These are phyloP conservation scores for Paramecium biaurelia DNA, from an alignment of 73 alveolate species.

Conservation along the genomic window DNA sequence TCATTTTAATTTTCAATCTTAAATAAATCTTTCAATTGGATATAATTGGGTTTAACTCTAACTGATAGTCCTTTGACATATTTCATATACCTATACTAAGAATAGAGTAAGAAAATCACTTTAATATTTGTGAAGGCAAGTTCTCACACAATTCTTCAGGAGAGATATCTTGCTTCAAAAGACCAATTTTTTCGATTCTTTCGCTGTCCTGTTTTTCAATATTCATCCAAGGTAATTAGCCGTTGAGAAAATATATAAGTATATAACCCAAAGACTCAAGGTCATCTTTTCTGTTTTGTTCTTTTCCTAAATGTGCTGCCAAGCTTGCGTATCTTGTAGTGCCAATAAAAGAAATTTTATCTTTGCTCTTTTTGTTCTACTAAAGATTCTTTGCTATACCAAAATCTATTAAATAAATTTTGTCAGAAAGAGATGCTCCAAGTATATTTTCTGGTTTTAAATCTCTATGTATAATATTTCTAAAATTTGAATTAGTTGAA, in stretches of 20 bases:
- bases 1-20: neutral
- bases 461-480: constrained; percentile 53
- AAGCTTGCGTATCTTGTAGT: constrained; percentile 75
- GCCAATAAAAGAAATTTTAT: constrained; percentile 64
- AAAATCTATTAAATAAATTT: constrained; percentile 27
- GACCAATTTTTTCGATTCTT: constrained; percentile 58
- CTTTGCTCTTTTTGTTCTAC: constrained; percentile 41
- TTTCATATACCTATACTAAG: constrained; percentile 29
- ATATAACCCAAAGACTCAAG: constrained; percentile 77
- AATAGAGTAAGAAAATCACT: neutral
- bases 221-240: constrained; percentile 74
- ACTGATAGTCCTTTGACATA: constrained; percentile 30
- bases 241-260: constrained; percentile 62
- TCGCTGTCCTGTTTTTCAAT: constrained; percentile 41
- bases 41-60: neutral
- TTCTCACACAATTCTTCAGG: constrained; percentile 53
- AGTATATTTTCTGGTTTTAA: constrained; percentile 39
- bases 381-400: constrained; percentile 59
- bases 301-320: constrained; percentile 73
- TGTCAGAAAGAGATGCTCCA: neutral
- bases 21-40: neutral
- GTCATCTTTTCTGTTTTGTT: constrained; percentile 74
- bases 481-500: neutral
- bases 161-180: neutral
- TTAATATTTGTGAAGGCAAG: neutral